Conservation (phyloP, 1,284 basidiomycete species). For the Quambalaria eucalypti region DNA sequence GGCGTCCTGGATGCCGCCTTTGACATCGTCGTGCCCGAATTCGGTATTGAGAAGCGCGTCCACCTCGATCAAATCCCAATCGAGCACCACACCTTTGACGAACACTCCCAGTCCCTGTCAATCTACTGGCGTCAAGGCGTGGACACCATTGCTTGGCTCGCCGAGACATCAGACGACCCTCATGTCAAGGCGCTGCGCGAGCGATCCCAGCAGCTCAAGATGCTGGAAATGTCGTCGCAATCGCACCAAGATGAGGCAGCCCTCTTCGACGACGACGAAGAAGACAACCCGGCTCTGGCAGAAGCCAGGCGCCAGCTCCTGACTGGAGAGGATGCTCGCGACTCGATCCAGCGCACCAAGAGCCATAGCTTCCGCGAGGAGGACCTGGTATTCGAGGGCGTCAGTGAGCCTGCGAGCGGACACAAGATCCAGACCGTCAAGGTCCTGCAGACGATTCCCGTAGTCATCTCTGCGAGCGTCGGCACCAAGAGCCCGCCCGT, state of each 20-base stretch:
- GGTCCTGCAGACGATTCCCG: slow-evolving; percentile 29
- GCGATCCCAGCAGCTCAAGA: slow-evolving; percentile 22
- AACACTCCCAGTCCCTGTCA: slow-evolving; percentile 75
- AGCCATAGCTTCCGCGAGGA: slow-evolving; percentile 19
- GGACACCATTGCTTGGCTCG: slow-evolving; percentile 87
- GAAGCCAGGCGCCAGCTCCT: slow-evolving; percentile 17
- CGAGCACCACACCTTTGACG: slow-evolving; percentile 82
- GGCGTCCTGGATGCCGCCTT: slow-evolving; percentile 90
- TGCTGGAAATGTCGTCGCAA: slow-evolving; percentile 34
- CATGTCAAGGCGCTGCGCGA: slow-evolving; percentile 38
- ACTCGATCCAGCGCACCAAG: slow-evolving; percentile 15
- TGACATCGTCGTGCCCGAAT: slow-evolving; percentile 84
- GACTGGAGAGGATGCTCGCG: slow-evolving; percentile 27
- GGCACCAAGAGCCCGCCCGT: slow-evolving; percentile 36
- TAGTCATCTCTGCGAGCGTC: slow-evolving; percentile 39
- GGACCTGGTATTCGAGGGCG: slow-evolving; percentile 17
- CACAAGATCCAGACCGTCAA: slow-evolving; percentile 28
- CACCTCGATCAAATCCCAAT: slow-evolving; percentile 94
- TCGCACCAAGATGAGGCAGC: slow-evolving; percentile 33
- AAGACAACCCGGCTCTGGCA: slow-evolving; percentile 13
- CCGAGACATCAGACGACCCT: slow-evolving; percentile 70
- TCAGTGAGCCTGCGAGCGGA: slow-evolving; percentile 7
- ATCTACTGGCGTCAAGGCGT: slow-evolving; percentile 58
- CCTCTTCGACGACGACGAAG: slow-evolving; percentile 36
- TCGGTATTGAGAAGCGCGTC: slow-evolving; percentile 94